Conservation (phyloP, 805 yeast species). For the Wickerhamomyces kurtzmanii region DNA sequence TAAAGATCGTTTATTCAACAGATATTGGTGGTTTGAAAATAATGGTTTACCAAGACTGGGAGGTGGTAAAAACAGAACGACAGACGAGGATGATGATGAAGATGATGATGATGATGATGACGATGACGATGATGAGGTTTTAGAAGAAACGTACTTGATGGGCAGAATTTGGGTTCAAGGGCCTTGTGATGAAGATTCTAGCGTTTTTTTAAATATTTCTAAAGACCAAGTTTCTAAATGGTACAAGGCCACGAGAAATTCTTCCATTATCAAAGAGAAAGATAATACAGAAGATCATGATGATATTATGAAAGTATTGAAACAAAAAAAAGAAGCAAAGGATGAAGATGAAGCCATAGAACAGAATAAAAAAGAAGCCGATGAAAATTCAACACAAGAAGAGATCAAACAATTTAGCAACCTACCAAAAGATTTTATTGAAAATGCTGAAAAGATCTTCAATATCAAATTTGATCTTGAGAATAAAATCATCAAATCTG, state of each 20-base stretch:
- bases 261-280: slow-evolving; percentile 4
- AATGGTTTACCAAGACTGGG: slow-evolving; percentile 63
- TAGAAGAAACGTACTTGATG: slow-evolving; percentile 56
- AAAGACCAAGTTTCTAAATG: slow-evolving; percentile 18
- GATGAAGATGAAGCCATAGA: slow-evolving; percentile 12
- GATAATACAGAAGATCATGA: slow-evolving; percentile 17
- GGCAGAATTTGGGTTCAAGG: slow-evolving; percentile 92
- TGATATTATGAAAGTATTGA: too few species aligned
- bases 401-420: slow-evolving; percentile 8
- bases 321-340: slow-evolving; percentile 14
- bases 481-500: slow-evolving; percentile 46
- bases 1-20: slow-evolving; percentile 70
- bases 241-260: slow-evolving; percentile 8
- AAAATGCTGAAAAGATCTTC: slow-evolving; percentile 11
- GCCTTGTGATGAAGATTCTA: slow-evolving; percentile 46
- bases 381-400: slow-evolving; percentile 11
- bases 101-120: slow-evolving; percentile 33
- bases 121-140: slow-evolving; percentile 28
- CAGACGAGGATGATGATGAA: slow-evolving; percentile 16
- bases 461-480: slow-evolving; percentile 20
- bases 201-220: slow-evolving; percentile 21
- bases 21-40: slow-evolving; percentile 93
- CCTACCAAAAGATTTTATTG: slow-evolving; percentile 15
- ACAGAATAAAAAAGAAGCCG: slow-evolving; percentile 7
- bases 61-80: slow-evolving; percentile 20